Evolutionary conservation across 2,329 filamentous ascomycete species (phyloP).

Genomic region (Sarocladiaceae sp.): DNA sequence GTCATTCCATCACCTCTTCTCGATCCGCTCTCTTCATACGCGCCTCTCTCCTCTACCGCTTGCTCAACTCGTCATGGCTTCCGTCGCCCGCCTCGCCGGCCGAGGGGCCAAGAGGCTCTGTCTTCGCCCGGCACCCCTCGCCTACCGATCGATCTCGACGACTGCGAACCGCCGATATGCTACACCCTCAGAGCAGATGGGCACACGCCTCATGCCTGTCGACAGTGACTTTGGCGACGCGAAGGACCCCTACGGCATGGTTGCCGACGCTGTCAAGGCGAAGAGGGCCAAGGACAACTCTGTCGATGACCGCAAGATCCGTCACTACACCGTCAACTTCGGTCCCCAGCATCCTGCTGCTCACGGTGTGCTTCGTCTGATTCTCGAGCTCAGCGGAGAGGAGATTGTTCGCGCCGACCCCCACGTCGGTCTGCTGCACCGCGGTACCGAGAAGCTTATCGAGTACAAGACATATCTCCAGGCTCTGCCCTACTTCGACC

Average conservation of each 20-base stretch:
- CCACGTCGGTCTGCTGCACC: slow-evolving; percentile 91
- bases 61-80: slow-evolving; percentile 4
- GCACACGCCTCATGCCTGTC: slow-evolving; percentile 58
- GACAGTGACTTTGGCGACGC: slow-evolving; percentile 57
- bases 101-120: slow-evolving; percentile 63
- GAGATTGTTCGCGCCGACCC: slow-evolving; percentile 95
- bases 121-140: slow-evolving; percentile 36
- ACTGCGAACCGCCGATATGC: slow-evolving; percentile 58
- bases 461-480: slow-evolving; percentile 99
- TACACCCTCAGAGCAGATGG: slow-evolving; percentile 38
- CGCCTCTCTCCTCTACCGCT: slow-evolving; percentile 59
- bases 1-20: slow-evolving; percentile 26
- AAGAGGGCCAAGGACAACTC: slow-evolving; percentile 37
- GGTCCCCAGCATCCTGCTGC: slow-evolving; percentile 97
- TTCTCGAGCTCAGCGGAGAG: slow-evolving; percentile 95
- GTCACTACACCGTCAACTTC: slow-evolving; percentile 99
- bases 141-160: slow-evolving; percentile 58
- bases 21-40: no score
- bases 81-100: slow-evolving; percentile 48
- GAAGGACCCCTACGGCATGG: slow-evolving; percentile 41
- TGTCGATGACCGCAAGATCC: slow-evolving; percentile 69
- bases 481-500: slow-evolving; percentile 96
- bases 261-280: slow-evolving; percentile 22
- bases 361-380: slow-evolving; percentile 94
- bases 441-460: slow-evolving; percentile 98